phyloP scores from a whole-genome alignment of 805 yeast species.

The Lachancea mirantina region DNA sequence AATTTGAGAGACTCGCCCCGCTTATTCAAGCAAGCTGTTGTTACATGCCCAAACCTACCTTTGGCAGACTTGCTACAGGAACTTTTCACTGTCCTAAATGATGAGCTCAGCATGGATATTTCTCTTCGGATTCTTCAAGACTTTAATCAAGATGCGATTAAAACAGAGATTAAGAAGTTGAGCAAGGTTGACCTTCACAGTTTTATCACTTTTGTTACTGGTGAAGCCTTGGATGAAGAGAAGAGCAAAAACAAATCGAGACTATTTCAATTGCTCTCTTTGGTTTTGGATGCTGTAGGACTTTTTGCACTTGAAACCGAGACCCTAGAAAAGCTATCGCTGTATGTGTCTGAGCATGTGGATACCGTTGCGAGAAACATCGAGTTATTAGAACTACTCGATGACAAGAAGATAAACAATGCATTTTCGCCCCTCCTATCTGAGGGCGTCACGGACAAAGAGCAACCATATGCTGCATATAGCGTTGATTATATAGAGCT shows the following conservation, averaged over 20 bases:
- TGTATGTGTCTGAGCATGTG: slow-evolving; percentile 23
- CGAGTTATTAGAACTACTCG: slow-evolving; percentile 25
- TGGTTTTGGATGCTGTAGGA: slow-evolving; percentile 31
- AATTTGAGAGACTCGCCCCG: slow-evolving; percentile 50
- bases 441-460: slow-evolving; percentile 8
- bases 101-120: slow-evolving; percentile 60
- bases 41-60: slow-evolving; percentile 65
- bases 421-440: slow-evolving; percentile 6
- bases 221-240: slow-evolving; percentile 17
- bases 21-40: slow-evolving; percentile 73
- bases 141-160: slow-evolving; percentile 52
- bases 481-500: slow-evolving; percentile 27
- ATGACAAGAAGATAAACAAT: slow-evolving; percentile 11
- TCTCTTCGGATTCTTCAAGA: slow-evolving; percentile 62
- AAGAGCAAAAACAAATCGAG: slow-evolving; percentile 19
- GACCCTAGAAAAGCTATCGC: slow-evolving; percentile 18
- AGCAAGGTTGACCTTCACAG: slow-evolving; percentile 29
- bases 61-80: slow-evolving; percentile 57
- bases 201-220: slow-evolving; percentile 29
- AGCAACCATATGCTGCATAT: slow-evolving; percentile 20
- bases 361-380: slow-evolving; percentile 25
- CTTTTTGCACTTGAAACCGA: slow-evolving; percentile 28
- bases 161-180: slow-evolving; percentile 34
- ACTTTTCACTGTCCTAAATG: slow-evolving; percentile 47
- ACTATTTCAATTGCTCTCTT: slow-evolving; percentile 26